Base-by-base conservation (phyloP, 2,329 filamentous ascomycete species). In the Biscogniauxia mediterranea region DNA sequence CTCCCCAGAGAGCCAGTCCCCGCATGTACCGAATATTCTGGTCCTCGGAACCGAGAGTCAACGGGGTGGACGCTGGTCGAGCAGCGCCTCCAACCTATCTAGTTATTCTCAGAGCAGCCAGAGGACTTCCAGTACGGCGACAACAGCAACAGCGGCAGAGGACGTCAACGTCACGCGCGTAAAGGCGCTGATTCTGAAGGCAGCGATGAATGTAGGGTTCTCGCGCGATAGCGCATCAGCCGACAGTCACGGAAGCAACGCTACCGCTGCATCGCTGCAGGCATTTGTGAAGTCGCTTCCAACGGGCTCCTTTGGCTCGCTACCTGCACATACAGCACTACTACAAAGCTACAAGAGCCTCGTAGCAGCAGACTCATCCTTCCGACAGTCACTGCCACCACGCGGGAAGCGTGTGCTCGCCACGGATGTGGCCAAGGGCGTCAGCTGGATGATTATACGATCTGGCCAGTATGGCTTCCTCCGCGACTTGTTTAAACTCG, bases 191-290 rank as follows among this genome's bases (percentile, higher is more conserved):
- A 87, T 96, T 32, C 80, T 96, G 50, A 93, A 93, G 73, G 92
- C 93, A 0, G 93, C 93, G 23, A 88, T 94, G 79, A 93, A 94
- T 71, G 85, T 90, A 2, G 93, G 93, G 11, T 97, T 90, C 76
- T 84, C 85, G 61, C 89, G 91, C 8, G 82, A 86, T 20, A 72
- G 78, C 11, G 75, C 54, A 11, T 50, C 62, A 20, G 62, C 79
- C 8, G 77, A 79, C 32, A 74, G 76, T 7, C 80, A 76, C 38
- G 38, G 38, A 66, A 75, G 75, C 55, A 81, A 76, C 66, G 80
- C 28, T 32, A 32, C 80, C 2, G 77, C 80, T 13, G 13, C 13
- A n/a, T 83, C 84, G 0, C 78, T 97, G 1, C 89, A 92, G 26
- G 81, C 84, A 1, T 97, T 95, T 71, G 88, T 94, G 55, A 89